Evolutionary conservation across 352 stramenopile species (phyloP), one percentile per base, ranked within the genome.

Genomic region (Aphanomyces astaci): DNA sequence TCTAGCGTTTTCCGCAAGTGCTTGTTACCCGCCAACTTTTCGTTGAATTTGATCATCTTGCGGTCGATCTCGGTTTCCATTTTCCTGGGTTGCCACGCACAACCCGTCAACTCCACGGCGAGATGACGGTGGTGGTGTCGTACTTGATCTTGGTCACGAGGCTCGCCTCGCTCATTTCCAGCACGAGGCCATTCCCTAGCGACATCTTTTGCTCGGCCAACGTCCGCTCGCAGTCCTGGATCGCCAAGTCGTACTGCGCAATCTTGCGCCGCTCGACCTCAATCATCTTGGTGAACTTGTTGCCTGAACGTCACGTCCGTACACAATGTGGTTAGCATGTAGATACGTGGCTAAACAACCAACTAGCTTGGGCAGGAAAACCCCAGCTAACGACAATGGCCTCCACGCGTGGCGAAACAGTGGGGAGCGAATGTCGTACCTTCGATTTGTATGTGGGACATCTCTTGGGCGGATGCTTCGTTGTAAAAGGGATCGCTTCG

Each of bases 1-100:
- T 92, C 85, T 52, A 94, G 85, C 1, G 43, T 72, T 22, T 88
- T 74, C 10, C 84, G 75, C 32, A 94, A 67, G 25, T 80, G 78
- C 15, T 84, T 79, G 66, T 90, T 94, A 33, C 66, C 73, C 28
- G 79, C 82, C 24, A 94, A 78, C 17, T 82, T 84, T 49, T 92
- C 85, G 60, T 94, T 94, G 75, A 94, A 84, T 31, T 89, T 89
- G 31, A 94, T 79, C 43, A 94, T 83, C 0, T 84, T 81, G 3
- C 83, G 83, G 66, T 94, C 85, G 9, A 92, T 85, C 10, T 94
- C 85, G 54, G 88, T 78, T 74, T 94, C 81, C 76, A 94, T 87
- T 40, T 92, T 92, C 63, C 85, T 76, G 31, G n/a, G n/a, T n/a
- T n/a, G n/a, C n/a, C n/a, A n/a, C 82, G 76, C 27, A 39, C 13